Percentiles rank a stretch among this genome's conserved stretches.
Conservation (phyloP, 2,329 filamentous ascomycete species). For the Diplodia intermedia region DNA sequence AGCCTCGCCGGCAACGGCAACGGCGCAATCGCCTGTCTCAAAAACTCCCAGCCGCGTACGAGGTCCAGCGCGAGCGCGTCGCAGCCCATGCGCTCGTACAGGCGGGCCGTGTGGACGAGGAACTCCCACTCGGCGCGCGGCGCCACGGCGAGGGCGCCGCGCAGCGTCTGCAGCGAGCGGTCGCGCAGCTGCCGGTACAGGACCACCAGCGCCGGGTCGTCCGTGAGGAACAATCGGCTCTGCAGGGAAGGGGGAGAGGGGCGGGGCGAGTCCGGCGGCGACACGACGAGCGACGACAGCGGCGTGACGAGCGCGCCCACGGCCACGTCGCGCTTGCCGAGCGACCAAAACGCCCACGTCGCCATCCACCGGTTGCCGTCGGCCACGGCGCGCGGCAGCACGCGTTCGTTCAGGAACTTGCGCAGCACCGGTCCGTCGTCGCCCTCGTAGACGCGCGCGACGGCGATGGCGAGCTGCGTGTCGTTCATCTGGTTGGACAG, state of each 20-base stretch:
- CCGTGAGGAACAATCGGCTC: constrained; percentile 81
- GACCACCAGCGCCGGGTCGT: constrained; percentile 87
- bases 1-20: constrained; percentile 33
- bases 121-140: constrained; percentile 87
- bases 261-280: constrained; percentile 65
- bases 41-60: constrained; percentile 83
- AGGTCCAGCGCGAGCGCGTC: constrained; percentile 87
- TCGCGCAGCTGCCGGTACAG: constrained; percentile 86
- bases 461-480: constrained; percentile 85
- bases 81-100: constrained; percentile 92
- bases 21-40: constrained; percentile 46
- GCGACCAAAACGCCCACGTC: constrained; percentile 94
- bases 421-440: constrained; percentile 77
- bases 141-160: constrained; percentile 81
- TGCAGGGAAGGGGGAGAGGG: constrained; percentile 63
- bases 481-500: constrained; percentile 88
- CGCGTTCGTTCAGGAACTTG: constrained; percentile 77
- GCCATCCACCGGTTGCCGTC: constrained; percentile 93
- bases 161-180: constrained; percentile 80
- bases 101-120: constrained; percentile 80
- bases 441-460: constrained; percentile 86
- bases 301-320: constrained; percentile 82
- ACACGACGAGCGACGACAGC: constrained; percentile 75
- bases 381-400: constrained; percentile 76
- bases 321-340: constrained; percentile 80